Evolutionary conservation across 2,329 filamentous ascomycete species (phyloP), one percentile per base, ranked within the genome.

Genomic region (Venturia effusa): DNA sequence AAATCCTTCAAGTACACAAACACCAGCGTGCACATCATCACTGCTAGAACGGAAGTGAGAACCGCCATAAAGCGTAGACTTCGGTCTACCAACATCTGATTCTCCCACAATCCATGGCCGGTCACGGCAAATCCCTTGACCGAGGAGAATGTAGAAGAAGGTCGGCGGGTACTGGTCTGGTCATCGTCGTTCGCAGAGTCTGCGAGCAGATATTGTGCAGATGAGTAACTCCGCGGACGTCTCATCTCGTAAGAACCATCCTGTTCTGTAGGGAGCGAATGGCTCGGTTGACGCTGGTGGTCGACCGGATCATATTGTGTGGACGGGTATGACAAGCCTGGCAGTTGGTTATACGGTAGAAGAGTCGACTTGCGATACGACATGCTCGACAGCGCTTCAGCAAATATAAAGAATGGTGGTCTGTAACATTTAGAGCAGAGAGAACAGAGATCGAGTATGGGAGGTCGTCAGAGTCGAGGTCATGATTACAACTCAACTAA

Each of bases 61-160:
- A 59, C 4, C 34, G 54, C 54, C 54, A 59, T 59, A 19, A 13
- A 32, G 19, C 54, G 54, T 22, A 59, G 54, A 24, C 54, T 59
- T 37, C 54, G 54, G n/a, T 59, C 54, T 13, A 59, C 54, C 17
- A 59, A 19, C 54, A 59, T 59, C 54, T 59, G 54, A 13, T 19
- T 37, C 17, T 59, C 34, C 54, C 54, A 59, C 32, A 59, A 37
- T 32, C 34, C 54, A 32, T 32, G 27, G 11, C 54, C 54, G 2
- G 54, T 32, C 32, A 19, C 27, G 8, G 54, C 54, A n/a, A 59
- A 59, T 45, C 43, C 43, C 7, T 45, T 45, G 19, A 45, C 43
- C 43, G 43, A 45, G 1, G 43, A 45, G 22, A 24, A n/a, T 2
- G 43, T 45, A 17, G 43, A 45, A 10, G 43, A 45, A 10, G 43